Evolutionary conservation across 305 asterid species (phyloP).

Genomic region (Solanum hybrid): DNA sequence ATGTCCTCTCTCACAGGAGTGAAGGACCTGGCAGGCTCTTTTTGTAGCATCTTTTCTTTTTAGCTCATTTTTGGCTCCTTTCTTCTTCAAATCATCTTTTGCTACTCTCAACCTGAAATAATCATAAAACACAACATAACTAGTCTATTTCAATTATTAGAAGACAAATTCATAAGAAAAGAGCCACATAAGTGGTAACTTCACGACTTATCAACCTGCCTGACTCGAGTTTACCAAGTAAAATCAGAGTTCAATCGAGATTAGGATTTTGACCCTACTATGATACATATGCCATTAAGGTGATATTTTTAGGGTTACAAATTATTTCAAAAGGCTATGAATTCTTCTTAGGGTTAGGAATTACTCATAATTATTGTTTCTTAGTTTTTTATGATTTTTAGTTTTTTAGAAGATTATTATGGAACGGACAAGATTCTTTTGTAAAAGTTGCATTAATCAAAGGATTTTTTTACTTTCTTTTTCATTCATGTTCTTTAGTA

Average conservation of each 20-base stretch:
- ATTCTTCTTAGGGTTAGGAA: background rate
- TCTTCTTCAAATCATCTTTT: too few relatives aligned
- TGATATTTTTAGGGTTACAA: background rate
- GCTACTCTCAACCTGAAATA: background rate
- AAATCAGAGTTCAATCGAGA: background rate
- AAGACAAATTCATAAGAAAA: background rate
- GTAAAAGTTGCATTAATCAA: background rate
- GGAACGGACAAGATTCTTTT: background rate
- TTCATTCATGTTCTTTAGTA: background rate
- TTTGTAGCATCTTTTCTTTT: background rate
- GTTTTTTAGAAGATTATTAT: too few relatives aligned
- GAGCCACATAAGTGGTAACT: background rate
- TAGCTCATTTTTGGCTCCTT: background rate
- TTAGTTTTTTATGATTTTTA: background rate
- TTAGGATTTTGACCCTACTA: background rate
- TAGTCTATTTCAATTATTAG: too few relatives aligned
- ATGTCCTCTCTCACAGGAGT: background rate
- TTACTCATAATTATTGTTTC: background rate
- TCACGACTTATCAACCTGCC: background rate
- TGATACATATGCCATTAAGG: background rate
- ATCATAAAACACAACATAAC: too few relatives aligned
- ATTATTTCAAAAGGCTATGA: background rate
- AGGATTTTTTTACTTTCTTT: too few relatives aligned
- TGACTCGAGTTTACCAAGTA: background rate
- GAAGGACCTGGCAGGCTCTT: background rate